Conservation (phyloP, 805 yeast species). For the Wickerhamomyces silvicola region DNA sequence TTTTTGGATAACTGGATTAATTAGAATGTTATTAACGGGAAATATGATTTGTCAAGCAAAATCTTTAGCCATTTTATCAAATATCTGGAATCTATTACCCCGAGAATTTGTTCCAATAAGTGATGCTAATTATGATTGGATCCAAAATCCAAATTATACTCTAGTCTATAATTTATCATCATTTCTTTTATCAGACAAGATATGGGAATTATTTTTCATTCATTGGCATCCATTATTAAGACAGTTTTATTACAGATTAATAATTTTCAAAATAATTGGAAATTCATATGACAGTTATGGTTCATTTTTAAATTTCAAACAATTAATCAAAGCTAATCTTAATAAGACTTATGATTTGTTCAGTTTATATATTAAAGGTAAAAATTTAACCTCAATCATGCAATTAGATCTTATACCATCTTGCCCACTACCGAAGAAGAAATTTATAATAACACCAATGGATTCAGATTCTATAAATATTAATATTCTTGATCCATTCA, state of each 20-base stretch:
- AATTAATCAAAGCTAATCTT: slow-evolving; percentile 3
- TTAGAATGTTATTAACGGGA: slow-evolving; percentile 55
- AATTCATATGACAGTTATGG: slow-evolving; percentile 8
- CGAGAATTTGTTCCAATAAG: slow-evolving; percentile 13
- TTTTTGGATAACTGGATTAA: slow-evolving; percentile 63
- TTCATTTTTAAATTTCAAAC: slow-evolving; percentile 1
- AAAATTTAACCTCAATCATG: not conserved
- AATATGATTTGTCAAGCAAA: slow-evolving; percentile 58
- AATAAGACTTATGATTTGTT: slow-evolving; percentile 7
- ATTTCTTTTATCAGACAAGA: slow-evolving; percentile 45
- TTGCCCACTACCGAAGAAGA: slow-evolving; percentile 42
- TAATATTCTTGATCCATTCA: slow-evolving; percentile 1
- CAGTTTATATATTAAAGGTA: not conserved
- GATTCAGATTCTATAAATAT: slow-evolving; percentile 4
- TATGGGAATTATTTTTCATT: slow-evolving; percentile 54
- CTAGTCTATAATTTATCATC: slow-evolving; percentile 41
- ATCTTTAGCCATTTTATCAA: slow-evolving; percentile 59
- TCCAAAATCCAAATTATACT: slow-evolving; percentile 30
- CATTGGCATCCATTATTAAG: slow-evolving; percentile 81
- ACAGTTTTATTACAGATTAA: slow-evolving; percentile 56
- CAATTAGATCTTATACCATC: slow-evolving; percentile 18
- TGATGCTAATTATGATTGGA: slow-evolving; percentile 30
- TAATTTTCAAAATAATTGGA: slow-evolving; percentile 61
- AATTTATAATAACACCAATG: slow-evolving; percentile 35
- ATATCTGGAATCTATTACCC: slow-evolving; percentile 69